Evolutionary conservation across 495 filamentous ascomycete genomes (phyloP).

Genomic region (Bacidia rubella): DNA sequence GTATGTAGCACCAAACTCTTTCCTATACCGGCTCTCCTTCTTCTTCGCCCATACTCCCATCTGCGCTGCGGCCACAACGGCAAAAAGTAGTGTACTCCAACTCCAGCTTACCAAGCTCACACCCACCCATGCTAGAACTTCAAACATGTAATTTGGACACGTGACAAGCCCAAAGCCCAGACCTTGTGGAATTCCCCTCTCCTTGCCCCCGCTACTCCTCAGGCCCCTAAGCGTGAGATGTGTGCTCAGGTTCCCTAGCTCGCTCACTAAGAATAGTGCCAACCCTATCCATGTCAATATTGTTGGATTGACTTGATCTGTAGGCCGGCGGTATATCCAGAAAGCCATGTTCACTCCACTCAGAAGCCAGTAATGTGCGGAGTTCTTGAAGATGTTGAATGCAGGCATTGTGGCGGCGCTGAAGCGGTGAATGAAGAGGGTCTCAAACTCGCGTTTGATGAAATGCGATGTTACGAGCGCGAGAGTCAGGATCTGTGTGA

Average conservation of each 20-base stretch:
- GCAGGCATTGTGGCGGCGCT: constrained; percentile 84
- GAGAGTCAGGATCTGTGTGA: constrained; percentile 57
- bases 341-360: constrained; percentile 71
- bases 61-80: constrained; percentile 47
- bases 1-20: constrained; percentile 81
- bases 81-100: constrained; percentile 60
- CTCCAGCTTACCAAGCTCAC: constrained; percentile 63
- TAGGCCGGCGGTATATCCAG: constrained; percentile 68
- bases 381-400: constrained; percentile 81
- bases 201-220: constrained; percentile 56
- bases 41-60: constrained; percentile 82
- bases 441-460: constrained; percentile 90
- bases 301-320: constrained; percentile 34
- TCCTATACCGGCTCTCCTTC: constrained; percentile 82
- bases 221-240: constrained; percentile 65
- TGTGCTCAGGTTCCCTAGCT: constrained; percentile 64
- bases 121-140: constrained; percentile 72
- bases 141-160: constrained; percentile 95
- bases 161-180: constrained; percentile 80
- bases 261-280: constrained; percentile 56
- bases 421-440: constrained; percentile 89
- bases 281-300: constrained; percentile 47
- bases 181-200: constrained; percentile 74
- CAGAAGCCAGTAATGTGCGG: constrained; percentile 76
- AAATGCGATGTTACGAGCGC: constrained; percentile 49